These are phyloP conservation scores for Conoideocrella luteorostrata DNA, from an alignment of 2,329 filamentous ascomycete species.

Conservation along the genomic window DNA sequence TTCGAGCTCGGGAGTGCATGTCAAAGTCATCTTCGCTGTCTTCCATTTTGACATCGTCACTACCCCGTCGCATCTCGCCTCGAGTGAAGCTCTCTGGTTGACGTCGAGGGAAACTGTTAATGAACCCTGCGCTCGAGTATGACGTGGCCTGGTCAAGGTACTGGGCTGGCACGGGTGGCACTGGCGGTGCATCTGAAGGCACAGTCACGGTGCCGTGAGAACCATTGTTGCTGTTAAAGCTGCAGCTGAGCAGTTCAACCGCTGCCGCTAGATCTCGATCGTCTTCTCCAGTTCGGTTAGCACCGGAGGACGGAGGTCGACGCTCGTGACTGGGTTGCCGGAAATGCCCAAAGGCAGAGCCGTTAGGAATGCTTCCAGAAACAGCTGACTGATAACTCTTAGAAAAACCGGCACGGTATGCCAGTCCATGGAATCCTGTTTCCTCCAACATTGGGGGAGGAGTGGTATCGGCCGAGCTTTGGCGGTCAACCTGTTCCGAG, in stretches of 20 bases:
- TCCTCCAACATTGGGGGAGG: slow-evolving; percentile 74
- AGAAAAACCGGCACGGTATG: slow-evolving; percentile 53
- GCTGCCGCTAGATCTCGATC: slow-evolving; percentile 85
- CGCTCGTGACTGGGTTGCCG: slow-evolving; percentile 70
- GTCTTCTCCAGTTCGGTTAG: slow-evolving; percentile 68
- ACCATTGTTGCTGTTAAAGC: slow-evolving; percentile 70
- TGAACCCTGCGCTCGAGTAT: slow-evolving; percentile 55
- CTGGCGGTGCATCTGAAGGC: slow-evolving; percentile 71
- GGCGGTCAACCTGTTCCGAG: slow-evolving; percentile 68
- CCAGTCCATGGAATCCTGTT: slow-evolving; percentile 45
- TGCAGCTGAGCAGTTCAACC: slow-evolving; percentile 84
- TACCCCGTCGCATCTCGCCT: slow-evolving; percentile 43
- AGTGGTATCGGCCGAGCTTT: slow-evolving; percentile 87
- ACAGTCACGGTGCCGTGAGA: slow-evolving; percentile 57
- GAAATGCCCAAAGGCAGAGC: slow-evolving; percentile 49
- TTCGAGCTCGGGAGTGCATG: slow-evolving; percentile 53
- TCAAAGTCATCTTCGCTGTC: slow-evolving; percentile 64
- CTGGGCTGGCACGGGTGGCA: slow-evolving; percentile 77
- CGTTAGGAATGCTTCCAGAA: slow-evolving; percentile 40
- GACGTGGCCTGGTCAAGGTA: slow-evolving; percentile 59
- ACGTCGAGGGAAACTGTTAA: slow-evolving; percentile 55
- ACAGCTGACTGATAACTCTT: slow-evolving; percentile 73
- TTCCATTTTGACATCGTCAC: slow-evolving; percentile 61
- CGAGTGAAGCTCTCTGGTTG: slow-evolving; percentile 61
- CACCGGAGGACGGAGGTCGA: slow-evolving; percentile 73